Base-by-base conservation (phyloP, 441 rosid species). In the Omphalea diandra region DNA sequence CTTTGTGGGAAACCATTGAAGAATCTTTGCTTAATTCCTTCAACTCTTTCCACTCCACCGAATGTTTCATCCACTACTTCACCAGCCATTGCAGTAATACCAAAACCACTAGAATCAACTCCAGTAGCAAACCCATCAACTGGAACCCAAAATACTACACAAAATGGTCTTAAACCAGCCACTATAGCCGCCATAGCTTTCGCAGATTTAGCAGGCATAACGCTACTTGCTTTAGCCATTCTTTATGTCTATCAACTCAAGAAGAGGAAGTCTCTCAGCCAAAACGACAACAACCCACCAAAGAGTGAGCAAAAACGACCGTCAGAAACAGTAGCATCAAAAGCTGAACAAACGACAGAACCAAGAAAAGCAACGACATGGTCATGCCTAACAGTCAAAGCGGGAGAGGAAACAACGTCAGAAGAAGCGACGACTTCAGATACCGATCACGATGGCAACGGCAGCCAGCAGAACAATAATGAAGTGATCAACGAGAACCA, bases 61-160 rank as follows among this genome's bases (percentile, higher is more conserved):
- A 88, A 88, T 29, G 70, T 35, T 58, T 72, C 94, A 20, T 74
- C 82, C 0, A 81, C 78, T 27, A 81, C 78, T 27, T 78, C 96
- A 17, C 97, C 98, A 15, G 97, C 97, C n/a, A 86, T 93, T 56
- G 96, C 97, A 29, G 97, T 86, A n/a, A 86, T 93, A 41, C 97
- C 97, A 0, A 82, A 82, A 69, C 47, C 85, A 58, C 63, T 65
- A 14, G 81, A 79, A 65, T 64, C 83, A n/a, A 65, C 38, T 7
- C 74, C 91, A 14, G 72, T 65, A 38, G 27, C 85, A 54, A 75
- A 57, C 54, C 60, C 87, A 40, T 64, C 74, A 7, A 1, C 73
- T 36, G 64, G 41, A 79, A 60, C 77, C 31, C 59, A 22, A 10
- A 63, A 52, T 32, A 11, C 73, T 31, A 40, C 76, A 44, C 33